phyloP scores from a whole-genome alignment of 2,329 filamentous ascomycete genomes.

The Tricladium varicosporioides region DNA sequence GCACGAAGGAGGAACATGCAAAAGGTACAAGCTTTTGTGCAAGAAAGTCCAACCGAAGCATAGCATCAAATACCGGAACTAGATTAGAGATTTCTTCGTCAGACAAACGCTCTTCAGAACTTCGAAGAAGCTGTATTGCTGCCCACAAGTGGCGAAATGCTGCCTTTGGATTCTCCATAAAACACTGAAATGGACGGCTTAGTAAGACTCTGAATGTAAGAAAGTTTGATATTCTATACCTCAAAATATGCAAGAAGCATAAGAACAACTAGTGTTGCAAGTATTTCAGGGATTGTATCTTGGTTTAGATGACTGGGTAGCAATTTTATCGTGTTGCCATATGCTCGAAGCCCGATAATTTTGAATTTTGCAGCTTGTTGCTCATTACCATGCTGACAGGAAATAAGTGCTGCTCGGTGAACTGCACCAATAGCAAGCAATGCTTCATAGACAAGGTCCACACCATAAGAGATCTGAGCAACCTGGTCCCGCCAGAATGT shows the following conservation, averaged over 20 bases:
- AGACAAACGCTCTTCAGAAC: conserved; percentile 10
- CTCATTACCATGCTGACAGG: conserved; percentile 9
- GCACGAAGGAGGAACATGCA: conserved; percentile 17
- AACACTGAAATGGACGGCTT: conserved; percentile 10
- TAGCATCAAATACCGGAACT: conserved; percentile 17
- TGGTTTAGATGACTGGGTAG: conserved; percentile 10
- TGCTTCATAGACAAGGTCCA: conserved; percentile 24
- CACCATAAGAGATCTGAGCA: conserved; percentile 22
- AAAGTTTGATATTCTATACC: conserved; percentile 6
- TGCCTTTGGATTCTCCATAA: conserved; percentile 18
- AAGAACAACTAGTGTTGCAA: conserved; percentile 15
- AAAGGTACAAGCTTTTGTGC: conserved; percentile 22
- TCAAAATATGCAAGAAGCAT: conserved; percentile 22
- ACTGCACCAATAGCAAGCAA: conserved; percentile 22
- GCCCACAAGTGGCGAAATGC: conserved; percentile 23
- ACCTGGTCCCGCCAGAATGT: conserved; percentile 26
- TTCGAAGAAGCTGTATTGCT: conserved; percentile 20
- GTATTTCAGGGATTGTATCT: conserved; percentile 1
- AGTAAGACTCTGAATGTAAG: background rate
- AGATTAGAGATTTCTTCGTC: conserved; percentile 8
- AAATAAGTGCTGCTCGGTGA: conserved; percentile 20
- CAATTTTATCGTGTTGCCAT: conserved; percentile 17
- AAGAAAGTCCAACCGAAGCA: conserved; percentile 21
- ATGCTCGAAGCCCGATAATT: conserved; percentile 16
- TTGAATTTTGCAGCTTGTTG: conserved; percentile 15